Evolutionary conservation across 371 early-diverging fungal genomes (phyloP), one percentile per base, ranked within the genome.

Genomic region (Cokeromyces recurvatus): DNA sequence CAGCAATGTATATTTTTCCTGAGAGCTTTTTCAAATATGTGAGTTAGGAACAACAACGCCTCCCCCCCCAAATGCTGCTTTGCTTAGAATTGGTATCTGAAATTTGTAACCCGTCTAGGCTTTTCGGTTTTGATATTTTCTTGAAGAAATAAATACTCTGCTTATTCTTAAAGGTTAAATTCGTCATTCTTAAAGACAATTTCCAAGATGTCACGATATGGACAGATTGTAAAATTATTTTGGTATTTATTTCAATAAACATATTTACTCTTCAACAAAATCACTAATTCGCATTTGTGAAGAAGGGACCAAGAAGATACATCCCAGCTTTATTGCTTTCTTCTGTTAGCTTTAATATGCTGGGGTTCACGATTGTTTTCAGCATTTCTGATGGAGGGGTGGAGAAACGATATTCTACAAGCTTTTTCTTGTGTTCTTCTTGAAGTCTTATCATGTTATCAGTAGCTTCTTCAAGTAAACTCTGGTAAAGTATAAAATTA

Each of bases 351-450:
- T 45, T 45, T 34, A 45, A 36, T 22, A 35, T 45, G 24, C 46
- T 36, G 2, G 36, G 46, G 36, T 45, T 45, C 3, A 36, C 25
- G 15, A 36, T 23, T 22, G 46, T 41, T 34, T 34, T 25, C 41
- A 41, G 35, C 31, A 25, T 48, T 41, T 41, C 42, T 19, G 25
- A 24, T 41, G 35, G 49, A 48, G 41, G 32, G 17, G 32, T 32
- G 25, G 31, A 48, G 42, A 22, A 48, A 24, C 34, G 49, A 41
- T 48, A 35, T 24, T 41, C 25, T 34, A 34, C 32, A 48, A 48
- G 35, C 41, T 40, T 48, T 41, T 25, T 48, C 15, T 48, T 41
- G 16, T 48, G 40, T 34, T 35, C 41, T 32, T 48, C 41, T 48
- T 48, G 35, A 41, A 41, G 48, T 40, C 34, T 34, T 12, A 48